phyloP scores from a whole-genome alignment of 1,284 basidiomycete genomes.

The Singerocomus rubriflavus region DNA sequence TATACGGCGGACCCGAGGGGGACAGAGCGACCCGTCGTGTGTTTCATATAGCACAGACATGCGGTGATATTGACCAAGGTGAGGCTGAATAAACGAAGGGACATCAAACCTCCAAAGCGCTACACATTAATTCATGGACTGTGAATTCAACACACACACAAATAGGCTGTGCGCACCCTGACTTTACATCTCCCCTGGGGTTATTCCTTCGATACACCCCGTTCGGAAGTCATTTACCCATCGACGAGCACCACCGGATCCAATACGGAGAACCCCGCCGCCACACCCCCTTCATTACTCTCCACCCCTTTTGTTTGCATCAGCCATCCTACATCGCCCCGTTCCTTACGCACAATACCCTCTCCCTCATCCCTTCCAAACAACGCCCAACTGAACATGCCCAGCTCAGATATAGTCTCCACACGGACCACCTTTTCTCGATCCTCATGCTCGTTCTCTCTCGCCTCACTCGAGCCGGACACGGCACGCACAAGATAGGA shows the following conservation, averaged over 20 bases:
- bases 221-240: slow-evolving; percentile 2
- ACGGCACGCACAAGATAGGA: slow-evolving; percentile 74
- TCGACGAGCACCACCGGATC: slow-evolving; percentile 75
- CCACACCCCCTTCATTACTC: slow-evolving; percentile 66
- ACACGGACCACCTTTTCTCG: slow-evolving; percentile 39
- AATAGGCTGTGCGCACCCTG: too few species aligned
- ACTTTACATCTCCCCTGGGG: background rate
- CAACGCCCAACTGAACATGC: slow-evolving; percentile 87
- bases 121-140: too few species aligned
- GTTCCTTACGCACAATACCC: slow-evolving; percentile 23
- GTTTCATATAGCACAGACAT: too few species aligned
- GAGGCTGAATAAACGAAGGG: too few species aligned
- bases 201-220: background rate
- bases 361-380: slow-evolving; percentile 49
- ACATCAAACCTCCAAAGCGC: too few species aligned
- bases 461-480: slow-evolving; percentile 23
- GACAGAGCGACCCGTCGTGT: too few species aligned
- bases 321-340: slow-evolving; percentile 78
- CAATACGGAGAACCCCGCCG: slow-evolving; percentile 71
- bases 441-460: slow-evolving; percentile 7
- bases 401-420: slow-evolving; percentile 88
- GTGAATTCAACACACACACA: too few species aligned
- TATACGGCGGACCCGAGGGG: too few species aligned
- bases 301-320: slow-evolving; percentile 91
- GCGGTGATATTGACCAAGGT: too few species aligned